Conservation (phyloP, 1,284 basidiomycete genomes). For the Microbotryomycetes sp. region DNA sequence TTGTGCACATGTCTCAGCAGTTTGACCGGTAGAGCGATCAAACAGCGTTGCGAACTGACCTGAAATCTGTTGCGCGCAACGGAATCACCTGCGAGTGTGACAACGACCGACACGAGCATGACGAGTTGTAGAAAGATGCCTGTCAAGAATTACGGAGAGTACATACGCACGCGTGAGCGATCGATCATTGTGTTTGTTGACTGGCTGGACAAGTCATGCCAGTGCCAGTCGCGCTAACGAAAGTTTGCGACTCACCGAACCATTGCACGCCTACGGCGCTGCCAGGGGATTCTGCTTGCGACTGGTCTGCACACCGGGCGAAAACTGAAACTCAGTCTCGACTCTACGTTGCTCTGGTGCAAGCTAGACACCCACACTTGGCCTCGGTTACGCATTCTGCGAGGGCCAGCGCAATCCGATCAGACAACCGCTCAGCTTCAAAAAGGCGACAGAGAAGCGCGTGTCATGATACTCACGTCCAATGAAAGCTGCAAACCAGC, state of each 20-base stretch:
- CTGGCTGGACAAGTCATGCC: not conserved
- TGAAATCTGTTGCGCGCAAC: slow-evolving; percentile 71
- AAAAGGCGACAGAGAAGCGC: slow-evolving; percentile 31
- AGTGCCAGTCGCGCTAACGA: too few relatives aligned
- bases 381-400: slow-evolving; percentile 26
- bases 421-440: slow-evolving; percentile 51
- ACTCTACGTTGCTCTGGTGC: not conserved
- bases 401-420: not conserved
- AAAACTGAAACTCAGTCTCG: slow-evolving; percentile 12
- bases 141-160: slow-evolving; percentile 6
- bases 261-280: slow-evolving; percentile 63
- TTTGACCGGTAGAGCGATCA: not conserved
- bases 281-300: slow-evolving; percentile 21
- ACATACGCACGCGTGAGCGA: slow-evolving; percentile 11
- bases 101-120: slow-evolving; percentile 70
- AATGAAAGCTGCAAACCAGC: slow-evolving; percentile 91
- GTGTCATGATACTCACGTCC: slow-evolving; percentile 60
- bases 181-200: not conserved
- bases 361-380: slow-evolving; percentile 27
- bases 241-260: slow-evolving; percentile 92
- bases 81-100: slow-evolving; percentile 75
- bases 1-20: not conserved
- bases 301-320: slow-evolving; percentile 26
- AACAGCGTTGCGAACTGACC: slow-evolving; percentile 36
- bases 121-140: slow-evolving; percentile 58